These are phyloP conservation scores for Begonia masoniana DNA, from an alignment of 306 rosid species.

Conservation along the genomic window DNA sequence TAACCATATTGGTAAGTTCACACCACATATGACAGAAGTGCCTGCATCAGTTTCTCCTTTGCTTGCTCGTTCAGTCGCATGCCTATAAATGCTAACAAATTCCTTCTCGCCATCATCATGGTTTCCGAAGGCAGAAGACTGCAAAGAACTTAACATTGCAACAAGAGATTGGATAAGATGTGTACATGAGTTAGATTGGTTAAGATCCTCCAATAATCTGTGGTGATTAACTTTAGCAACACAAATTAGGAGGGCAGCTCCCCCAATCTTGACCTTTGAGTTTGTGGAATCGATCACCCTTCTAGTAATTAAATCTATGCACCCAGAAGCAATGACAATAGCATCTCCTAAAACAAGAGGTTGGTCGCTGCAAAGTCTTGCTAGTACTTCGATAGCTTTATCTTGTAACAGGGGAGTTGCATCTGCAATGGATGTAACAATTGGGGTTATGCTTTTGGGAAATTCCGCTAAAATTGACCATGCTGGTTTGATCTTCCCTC, in stretches of 20 bases:
- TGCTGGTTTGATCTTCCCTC: slow-evolving; percentile 55
- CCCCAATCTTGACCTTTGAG: slow-evolving; percentile 70
- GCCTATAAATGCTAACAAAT: slow-evolving; percentile 55
- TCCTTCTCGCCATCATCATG: slow-evolving; percentile 31
- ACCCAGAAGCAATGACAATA: slow-evolving; percentile 56
- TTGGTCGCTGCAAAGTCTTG: slow-evolving; percentile 74
- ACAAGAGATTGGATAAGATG: slow-evolving; percentile 75
- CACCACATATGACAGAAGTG: slow-evolving; percentile 49
- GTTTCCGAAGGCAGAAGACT: slow-evolving; percentile 28
- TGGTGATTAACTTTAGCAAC: slow-evolving; percentile 67
- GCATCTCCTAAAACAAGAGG: slow-evolving; percentile 62
- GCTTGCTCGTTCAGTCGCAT: slow-evolving; percentile 15
- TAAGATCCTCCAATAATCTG: slow-evolving; percentile 72
- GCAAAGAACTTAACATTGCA: slow-evolving; percentile 40
- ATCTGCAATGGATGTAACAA: slow-evolving; percentile 67
- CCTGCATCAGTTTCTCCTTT: slow-evolving; percentile 31
- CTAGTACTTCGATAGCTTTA: slow-evolving; percentile 78
- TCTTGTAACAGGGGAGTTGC: slow-evolving; percentile 66
- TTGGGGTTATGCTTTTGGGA: slow-evolving; percentile 68
- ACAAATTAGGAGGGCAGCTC: slow-evolving; percentile 79
- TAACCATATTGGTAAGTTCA: slow-evolving; percentile 73
- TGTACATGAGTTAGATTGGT: slow-evolving; percentile 37
- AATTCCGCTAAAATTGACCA: slow-evolving; percentile 85
- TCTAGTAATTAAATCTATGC: slow-evolving; percentile 58
- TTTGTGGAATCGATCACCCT: slow-evolving; percentile 66